Conservation (phyloP, 2,329 filamentous ascomycete species). For the Nothopassalora personata region DNA sequence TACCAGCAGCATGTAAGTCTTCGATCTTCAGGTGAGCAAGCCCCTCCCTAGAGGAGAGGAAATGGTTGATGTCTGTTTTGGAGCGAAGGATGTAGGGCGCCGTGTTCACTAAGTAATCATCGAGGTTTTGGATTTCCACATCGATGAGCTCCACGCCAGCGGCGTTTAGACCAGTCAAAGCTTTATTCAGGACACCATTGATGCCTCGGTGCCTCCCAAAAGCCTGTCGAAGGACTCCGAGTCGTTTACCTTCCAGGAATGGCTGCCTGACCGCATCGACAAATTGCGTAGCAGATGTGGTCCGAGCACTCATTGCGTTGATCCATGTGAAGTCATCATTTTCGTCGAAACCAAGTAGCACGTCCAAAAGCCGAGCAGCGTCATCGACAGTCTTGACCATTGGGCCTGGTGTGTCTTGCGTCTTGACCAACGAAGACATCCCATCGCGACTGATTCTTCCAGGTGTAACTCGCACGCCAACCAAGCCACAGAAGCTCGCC, state of each 20-base stretch:
- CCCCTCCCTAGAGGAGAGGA: conserved; percentile 15
- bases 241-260: conserved; percentile 13
- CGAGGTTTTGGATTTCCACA: conserved; percentile 21
- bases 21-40: conserved; percentile 22
- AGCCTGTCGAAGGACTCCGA: conserved; percentile 22
- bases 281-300: conserved; percentile 6
- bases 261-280: conserved; percentile 17
- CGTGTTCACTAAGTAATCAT: conserved; percentile 16
- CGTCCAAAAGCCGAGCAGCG: conserved; percentile 23
- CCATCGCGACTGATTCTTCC: conserved; percentile 25
- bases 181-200: conserved; percentile 11
- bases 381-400: conserved; percentile 24
- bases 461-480: conserved; percentile 25
- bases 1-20: conserved; percentile 16
- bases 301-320: conserved; percentile 12
- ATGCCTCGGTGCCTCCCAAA: conserved; percentile 24
- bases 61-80: conserved; percentile 26
- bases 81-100: conserved; percentile 21
- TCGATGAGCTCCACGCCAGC: conserved; percentile 23
- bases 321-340: conserved; percentile 19
- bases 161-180: conserved; percentile 11
- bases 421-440: conserved; percentile 20
- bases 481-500: conserved; percentile 24
- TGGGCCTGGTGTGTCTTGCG: conserved; percentile 25
- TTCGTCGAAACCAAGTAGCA: conserved; percentile 22